Base-by-base conservation (phyloP, 305 asterid genomes). In the Rubia tinctorum region DNA sequence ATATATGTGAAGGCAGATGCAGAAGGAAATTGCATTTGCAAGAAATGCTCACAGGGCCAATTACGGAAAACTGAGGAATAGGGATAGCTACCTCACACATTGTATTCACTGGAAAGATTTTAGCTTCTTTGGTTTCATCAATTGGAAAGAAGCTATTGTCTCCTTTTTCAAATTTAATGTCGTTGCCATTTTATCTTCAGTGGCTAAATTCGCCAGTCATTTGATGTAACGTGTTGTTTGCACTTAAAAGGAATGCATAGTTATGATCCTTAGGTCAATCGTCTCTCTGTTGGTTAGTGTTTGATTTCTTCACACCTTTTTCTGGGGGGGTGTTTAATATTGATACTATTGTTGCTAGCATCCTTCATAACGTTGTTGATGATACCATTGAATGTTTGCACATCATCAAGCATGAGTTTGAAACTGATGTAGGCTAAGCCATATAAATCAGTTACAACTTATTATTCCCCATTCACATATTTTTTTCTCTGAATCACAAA, bases 11-110 rank as follows among this genome's bases (percentile, higher is more conserved):
- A 92, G 96, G 92, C 98, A 94, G 99, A 97, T 94, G 93, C 97
- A 85, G 70, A 94, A 89, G 88, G 99, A 98, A 79, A 86, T 94
- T 83, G 88, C 87, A 72, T 90, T 94, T 85, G 96, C 99, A 73
- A 88, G 86, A 88, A 86, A 85, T 76, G 97, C 99, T 82, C 99
- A 94, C 84, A 90, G 62, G 97, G 99, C 69, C 99, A 94, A 87
- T 78, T 79, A 39, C 90, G 99, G 72, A 92, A 82, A 86, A 94
- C 96, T 22, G 99, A 98, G 72, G 98, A 94, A 34, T 34, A 5
- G 6, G 37, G 37, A 34, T 30, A 96, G 95, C 74, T 94, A 94
- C 78, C 64, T 94, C 76, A 88, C 96, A 53, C 99, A 94, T 84
- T 94, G 99, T 84, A 89, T 94, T 83, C 96, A 94, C 99, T 0